Base-by-base conservation (phyloP, 2,329 filamentous ascomycete genomes). In the Botrytis aclada region DNA sequence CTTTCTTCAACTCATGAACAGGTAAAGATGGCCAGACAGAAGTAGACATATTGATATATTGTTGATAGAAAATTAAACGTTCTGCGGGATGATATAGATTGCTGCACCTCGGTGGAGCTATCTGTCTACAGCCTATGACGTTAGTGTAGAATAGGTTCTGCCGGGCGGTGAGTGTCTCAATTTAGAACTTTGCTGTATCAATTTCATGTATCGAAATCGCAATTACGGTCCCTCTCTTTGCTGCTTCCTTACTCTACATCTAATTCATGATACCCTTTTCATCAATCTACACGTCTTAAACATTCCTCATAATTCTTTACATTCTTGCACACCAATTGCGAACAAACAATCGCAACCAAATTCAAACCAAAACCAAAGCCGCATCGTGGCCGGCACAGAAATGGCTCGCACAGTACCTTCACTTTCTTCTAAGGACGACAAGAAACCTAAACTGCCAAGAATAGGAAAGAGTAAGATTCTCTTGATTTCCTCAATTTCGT, bases 21-120 rank as follows among this genome's bases (percentile, higher is more conserved):
- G 77, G 69, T 67, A 81, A 74, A n/a, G 74, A 75, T 22, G 80
- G 80, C 75, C 77, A 81, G 18, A 81, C 77, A 22, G 76, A 71
- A 25, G 75, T 78, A 20, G 75, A 74, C 75, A 76, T 77, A 45
- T 67, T 71, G 63, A 51, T 64, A 70, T 71, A 66, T 70, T 32
- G 34, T n/a, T 47, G 34, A 12, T 41, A 7, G 25, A 32, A 62
- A 58, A 39, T 51, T 39, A 34, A 41, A 41, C 32, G 34, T 69
- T 56, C 45, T 39, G 37, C 47, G 37, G 37, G 47, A 67, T 41
- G 47, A 54, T 67, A 45, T 54, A 54, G 25, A 54, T 54, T 54
- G 32, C 22, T 34, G 45, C 58, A 61, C 34, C 12, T 20, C 41
- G 45, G 34, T 66, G 64, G 64, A 54, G 34, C 45, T 54, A 39